These are phyloP conservation scores for Aspergillus wentii DNA, from an alignment of 495 filamentous ascomycete genomes.

Conservation along the genomic window DNA sequence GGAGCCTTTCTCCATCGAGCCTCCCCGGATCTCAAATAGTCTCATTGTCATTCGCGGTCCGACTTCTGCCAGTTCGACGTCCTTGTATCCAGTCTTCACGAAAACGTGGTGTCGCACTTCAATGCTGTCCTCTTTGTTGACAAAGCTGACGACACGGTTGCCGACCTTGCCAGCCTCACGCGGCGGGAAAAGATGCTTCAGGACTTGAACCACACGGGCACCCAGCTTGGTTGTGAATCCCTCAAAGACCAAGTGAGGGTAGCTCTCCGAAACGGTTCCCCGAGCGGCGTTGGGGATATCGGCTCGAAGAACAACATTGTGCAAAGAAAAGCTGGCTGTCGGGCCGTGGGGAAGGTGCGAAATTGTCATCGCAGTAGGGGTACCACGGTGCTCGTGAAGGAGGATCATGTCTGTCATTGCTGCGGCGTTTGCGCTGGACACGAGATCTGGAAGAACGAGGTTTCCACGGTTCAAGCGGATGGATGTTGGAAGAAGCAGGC, in stretches of 20 bases:
- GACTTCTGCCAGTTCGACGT: constrained; percentile 90
- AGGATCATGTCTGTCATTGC: constrained; percentile 81
- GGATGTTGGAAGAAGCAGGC: constrained; percentile 81
- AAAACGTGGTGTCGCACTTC: constrained; percentile 82
- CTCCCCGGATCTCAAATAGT: constrained; percentile 87
- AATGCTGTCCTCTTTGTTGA: constrained; percentile 90
- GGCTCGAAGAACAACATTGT: constrained; percentile 90
- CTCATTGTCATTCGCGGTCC: constrained; percentile 96
- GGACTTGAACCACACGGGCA: constrained; percentile 75
- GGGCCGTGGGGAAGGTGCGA: constrained; percentile 92
- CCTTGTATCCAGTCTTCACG: constrained; percentile 77
- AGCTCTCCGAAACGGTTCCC: constrained; percentile 90
- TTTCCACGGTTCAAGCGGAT: constrained; percentile 92
- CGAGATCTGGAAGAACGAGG: constrained; percentile 77
- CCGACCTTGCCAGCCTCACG: constrained; percentile 79
- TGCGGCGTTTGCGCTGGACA: constrained; percentile 70
- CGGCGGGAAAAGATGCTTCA: constrained; percentile 94
- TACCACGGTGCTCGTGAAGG: constrained; percentile 90
- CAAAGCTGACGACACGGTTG: constrained; percentile 87
- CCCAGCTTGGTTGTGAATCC: constrained; percentile 85
- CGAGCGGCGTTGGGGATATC: constrained; percentile 85
- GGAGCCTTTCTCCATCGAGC: constrained; percentile 85
- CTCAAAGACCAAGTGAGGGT: constrained; percentile 94
- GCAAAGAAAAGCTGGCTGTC: constrained; percentile 83
- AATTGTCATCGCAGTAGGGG: constrained; percentile 84